Evolutionary conservation across 129 eudicot species (phyloP), one percentile per base, ranked within the genome.

Genomic region (Cynara cardunculus): DNA sequence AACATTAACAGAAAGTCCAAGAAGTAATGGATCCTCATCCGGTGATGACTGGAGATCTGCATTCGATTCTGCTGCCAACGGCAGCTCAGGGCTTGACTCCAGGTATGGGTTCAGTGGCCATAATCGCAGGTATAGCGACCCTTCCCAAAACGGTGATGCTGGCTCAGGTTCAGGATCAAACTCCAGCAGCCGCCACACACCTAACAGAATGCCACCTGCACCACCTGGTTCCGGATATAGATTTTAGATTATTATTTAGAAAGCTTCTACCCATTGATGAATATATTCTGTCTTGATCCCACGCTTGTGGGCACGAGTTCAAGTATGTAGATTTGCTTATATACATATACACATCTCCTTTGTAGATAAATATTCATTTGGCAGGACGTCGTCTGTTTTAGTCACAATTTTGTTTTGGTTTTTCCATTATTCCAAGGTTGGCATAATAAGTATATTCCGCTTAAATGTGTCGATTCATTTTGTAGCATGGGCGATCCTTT

Each of bases 21-120:
- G 85, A 84, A 80, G 88, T 6, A 27, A 53, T 28, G 91, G 93
- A 11, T 81, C 87, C 22, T 83, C 96, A 14, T 25, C 78, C 5
- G 96, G 95, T 28, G 99, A 96, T 74, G 99, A 96, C 78, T 96
- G 99, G 99, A 96, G 99, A 88, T 82, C 95, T 79, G 99, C 99
- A 30, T 96, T 96, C 73, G 99, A 96, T 91, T 85, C 90, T 62
- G 98, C 99, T 86, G 95, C 97, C 4, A 95, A 95, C 49, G 99
- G 99, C 18, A 87, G 91, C 16, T 19, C 83, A 1, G 91, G 26
- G 39, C 85, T 83, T 62, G 83, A 84, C 25, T 80, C 94, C 4
- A 85, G 96, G 86, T 71, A 61, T 44, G 90, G 89, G 64, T 87
- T 91, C 68, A 92, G 84, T 41, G 96, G 98, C 69, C 94, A 89